Base-by-base conservation (phyloP, 371 early-diverging fungal species). In the Circinella umbellata region DNA sequence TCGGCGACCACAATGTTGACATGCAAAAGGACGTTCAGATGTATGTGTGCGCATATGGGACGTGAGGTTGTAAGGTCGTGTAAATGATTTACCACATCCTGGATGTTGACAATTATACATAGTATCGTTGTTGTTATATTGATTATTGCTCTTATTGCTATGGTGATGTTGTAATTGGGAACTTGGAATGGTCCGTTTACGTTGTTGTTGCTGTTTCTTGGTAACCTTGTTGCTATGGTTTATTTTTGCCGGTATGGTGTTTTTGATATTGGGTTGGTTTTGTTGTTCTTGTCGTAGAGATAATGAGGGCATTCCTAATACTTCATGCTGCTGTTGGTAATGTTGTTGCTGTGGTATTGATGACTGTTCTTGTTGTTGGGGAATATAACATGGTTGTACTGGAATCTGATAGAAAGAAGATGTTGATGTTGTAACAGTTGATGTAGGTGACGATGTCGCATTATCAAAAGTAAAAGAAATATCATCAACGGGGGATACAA, bases 1-100 rank as follows among this genome's bases (percentile, higher is more conserved):
- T 37, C 74, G 74, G 48, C 82, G 72, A 0, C 76, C 81, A 69
- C 88, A 87, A 39, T 76, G 73, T 64, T 74, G 69, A 66, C 83
- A 83, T 10, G 72, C 64, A 60, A 72, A 83, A 4, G 80, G 80
- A 34, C 77, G 69, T 59, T 78, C 77, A 35, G 73, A 64, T 13
- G 89, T 86, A 66, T 92, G 93, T 0, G 91, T 89, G 39, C 87
- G 80, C 69, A 83, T 79, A 57, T 92, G 93, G 14, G 91, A 89
- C 63, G 82, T 89, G 15, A 91, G 78, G 68, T 91, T 92, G 69
- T 89, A 91, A 27, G 80, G 84, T 10, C 90, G 80, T 14, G 90
- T 82, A 68, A 92, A 92, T 17, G 81, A 80, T 72, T 88, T 88
- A 51, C 76, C 81, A 75, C 93, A 92, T 11, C 86, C 89, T 1